Conservation (phyloP, 2,329 filamentous ascomycete genomes). For the Fusarium humuli region DNA sequence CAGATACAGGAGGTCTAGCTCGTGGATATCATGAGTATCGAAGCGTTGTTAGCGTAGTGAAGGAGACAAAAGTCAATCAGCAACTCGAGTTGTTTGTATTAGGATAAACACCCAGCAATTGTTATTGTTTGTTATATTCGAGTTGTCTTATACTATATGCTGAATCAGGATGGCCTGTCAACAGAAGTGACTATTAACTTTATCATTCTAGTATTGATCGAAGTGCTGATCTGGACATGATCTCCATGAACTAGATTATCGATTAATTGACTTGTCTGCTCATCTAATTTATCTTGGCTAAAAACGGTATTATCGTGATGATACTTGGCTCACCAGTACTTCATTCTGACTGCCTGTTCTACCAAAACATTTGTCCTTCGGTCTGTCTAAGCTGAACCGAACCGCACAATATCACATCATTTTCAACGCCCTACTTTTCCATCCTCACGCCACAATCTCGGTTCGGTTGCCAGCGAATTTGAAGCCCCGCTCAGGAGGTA, state of each 20-base stretch:
- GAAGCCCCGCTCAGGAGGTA: not conserved
- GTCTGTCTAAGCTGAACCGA: not conserved
- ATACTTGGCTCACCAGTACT: not conserved
- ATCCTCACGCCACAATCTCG: constrained; percentile 11
- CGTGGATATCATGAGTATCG: not conserved
- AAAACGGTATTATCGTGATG: not conserved
- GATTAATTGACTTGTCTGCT: no score
- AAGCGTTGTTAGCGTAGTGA: not conserved
- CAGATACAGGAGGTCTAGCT: not conserved
- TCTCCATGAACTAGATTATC: not conserved
- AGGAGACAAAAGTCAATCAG: not conserved
- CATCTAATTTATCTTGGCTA: not conserved
- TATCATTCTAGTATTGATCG: not conserved
- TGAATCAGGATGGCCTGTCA: not conserved
- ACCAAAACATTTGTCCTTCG: not conserved
- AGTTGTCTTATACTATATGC: not conserved
- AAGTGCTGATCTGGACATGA: not conserved
- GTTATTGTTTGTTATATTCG: not conserved
- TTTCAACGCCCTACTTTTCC: not conserved
- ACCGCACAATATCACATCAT: constrained; percentile 8
- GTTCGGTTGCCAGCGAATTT: not conserved
- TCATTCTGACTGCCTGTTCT: not conserved
- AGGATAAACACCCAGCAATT: not conserved
- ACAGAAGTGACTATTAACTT: not conserved
- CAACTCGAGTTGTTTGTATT: not conserved